phyloP scores from a whole-genome alignment of 768 basidiomycete genomes.

The Suillus spraguei region DNA sequence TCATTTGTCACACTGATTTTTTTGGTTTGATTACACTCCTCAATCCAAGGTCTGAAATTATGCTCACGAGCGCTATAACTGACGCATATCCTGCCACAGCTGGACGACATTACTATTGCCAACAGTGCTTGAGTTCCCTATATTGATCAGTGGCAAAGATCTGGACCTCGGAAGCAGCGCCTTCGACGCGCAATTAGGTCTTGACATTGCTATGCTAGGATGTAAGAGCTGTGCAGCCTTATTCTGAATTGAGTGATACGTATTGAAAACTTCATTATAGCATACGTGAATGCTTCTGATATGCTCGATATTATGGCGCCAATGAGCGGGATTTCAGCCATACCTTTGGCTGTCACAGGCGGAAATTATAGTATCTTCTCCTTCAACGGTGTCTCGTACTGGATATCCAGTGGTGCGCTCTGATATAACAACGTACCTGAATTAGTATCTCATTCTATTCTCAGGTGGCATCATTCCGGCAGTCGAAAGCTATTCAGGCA shows the following conservation, averaged over 20 bases:
- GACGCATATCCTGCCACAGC: not conserved
- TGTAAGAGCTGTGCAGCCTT: not conserved
- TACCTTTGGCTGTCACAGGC: not conserved
- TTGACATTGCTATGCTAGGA: fast-evolving
- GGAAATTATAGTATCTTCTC: not conserved
- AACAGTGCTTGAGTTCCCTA: not conserved
- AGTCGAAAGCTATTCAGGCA: not conserved
- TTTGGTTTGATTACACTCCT: not conserved
- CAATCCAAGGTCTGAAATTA: not conserved
- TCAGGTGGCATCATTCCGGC: not conserved
- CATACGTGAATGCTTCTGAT: not conserved
- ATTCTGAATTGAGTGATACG: not conserved
- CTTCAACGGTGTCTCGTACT: not conserved
- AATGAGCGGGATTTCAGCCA: not conserved
- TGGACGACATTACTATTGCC: not conserved
- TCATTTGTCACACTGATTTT: not conserved
- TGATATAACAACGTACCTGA: not conserved
- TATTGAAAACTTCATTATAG: not conserved
- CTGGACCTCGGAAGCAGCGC: not conserved
- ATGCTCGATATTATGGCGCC: not conserved
- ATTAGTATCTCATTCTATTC: not conserved
- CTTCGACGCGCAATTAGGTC: not conserved
- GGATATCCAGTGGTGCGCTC: not conserved
- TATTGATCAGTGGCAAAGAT: not conserved
- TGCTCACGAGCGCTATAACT: not conserved